Percentiles rank a stretch among this genome's conserved stretches.
These are phyloP conservation scores for Pochonia chlamydosporia DNA, from an alignment of 2,329 filamentous ascomycete species.

Conservation along the genomic window DNA sequence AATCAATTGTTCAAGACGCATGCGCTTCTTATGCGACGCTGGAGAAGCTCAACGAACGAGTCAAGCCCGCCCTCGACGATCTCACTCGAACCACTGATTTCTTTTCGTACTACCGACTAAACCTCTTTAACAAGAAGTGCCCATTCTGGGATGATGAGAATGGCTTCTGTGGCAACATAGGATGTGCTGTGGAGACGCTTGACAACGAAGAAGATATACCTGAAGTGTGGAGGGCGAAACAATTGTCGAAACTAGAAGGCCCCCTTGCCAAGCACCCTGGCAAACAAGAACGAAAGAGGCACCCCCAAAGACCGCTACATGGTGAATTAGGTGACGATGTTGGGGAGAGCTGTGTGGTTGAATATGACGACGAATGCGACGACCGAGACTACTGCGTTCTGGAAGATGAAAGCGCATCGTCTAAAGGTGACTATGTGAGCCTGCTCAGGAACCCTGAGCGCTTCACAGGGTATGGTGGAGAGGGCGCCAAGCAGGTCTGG, in stretches of 20 bases:
- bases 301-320: constrained; percentile 67
- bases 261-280: constrained; percentile 87
- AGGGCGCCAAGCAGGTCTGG: constrained; percentile 86
- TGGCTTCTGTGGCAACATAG: constrained; percentile 94
- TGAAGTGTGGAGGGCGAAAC: constrained; percentile 81
- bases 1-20: constrained; percentile 85
- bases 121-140: constrained; percentile 89
- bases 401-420: constrained; percentile 81
- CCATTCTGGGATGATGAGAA: constrained; percentile 94
- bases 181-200: constrained; percentile 89
- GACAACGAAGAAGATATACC: constrained; percentile 95
- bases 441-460: constrained; percentile 88
- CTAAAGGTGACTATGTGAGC: constrained; percentile 94
- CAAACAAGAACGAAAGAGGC: constrained; percentile 64
- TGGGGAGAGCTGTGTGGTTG: constrained; percentile 92
- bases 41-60: constrained; percentile 71
- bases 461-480: constrained; percentile 89
- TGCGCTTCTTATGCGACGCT: constrained; percentile 91
- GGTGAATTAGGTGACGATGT: constrained; percentile 80
- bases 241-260: constrained; percentile 86
- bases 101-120: constrained; percentile 95
- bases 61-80: constrained; percentile 72
- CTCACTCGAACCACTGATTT: constrained; percentile 89
- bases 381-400: constrained; percentile 94
- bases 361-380: constrained; percentile 96